phyloP scores from a whole-genome alignment of 208 protist species.

The Tritrichomonas foetus region DNA sequence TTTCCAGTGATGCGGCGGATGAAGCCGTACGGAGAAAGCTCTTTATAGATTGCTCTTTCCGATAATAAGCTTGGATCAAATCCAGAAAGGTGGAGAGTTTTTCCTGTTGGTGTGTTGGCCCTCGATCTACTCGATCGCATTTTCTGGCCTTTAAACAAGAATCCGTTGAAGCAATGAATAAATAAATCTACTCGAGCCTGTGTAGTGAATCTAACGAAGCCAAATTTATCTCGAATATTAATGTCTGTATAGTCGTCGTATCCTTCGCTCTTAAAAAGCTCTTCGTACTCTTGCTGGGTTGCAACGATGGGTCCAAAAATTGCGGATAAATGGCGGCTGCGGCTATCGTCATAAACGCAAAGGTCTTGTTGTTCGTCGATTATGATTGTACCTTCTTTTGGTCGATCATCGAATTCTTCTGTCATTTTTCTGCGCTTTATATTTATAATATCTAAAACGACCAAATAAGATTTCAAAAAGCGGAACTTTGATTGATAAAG shows the following conservation, averaged over 20 bases:
- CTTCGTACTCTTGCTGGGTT: neutral
- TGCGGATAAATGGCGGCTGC: neutral
- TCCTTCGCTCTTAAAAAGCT: neutral
- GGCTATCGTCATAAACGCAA: neutral
- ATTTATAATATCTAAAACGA: no score
- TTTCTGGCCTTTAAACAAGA: neutral
- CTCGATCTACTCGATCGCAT: neutral
- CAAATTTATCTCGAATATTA: neutral
- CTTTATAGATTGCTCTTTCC: neutral
- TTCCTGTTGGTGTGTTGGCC: neutral
- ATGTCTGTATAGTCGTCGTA: neutral
- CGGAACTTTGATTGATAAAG: no score
- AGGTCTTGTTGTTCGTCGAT: no score
- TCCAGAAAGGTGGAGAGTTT: neutral
- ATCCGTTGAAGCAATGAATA: neutral
- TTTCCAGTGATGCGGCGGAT: neutral
- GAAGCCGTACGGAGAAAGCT: neutral
- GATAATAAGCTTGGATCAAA: neutral
- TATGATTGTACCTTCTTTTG: no score
- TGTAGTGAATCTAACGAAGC: neutral
- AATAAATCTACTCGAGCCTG: neutral
- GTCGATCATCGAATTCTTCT: no score
- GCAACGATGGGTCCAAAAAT: neutral
- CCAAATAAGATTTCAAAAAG: no score
- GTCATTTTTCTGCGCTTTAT: no score